phyloP scores from a whole-genome alignment of 768 basidiomycete species.

The Arthromyces matolae region DNA sequence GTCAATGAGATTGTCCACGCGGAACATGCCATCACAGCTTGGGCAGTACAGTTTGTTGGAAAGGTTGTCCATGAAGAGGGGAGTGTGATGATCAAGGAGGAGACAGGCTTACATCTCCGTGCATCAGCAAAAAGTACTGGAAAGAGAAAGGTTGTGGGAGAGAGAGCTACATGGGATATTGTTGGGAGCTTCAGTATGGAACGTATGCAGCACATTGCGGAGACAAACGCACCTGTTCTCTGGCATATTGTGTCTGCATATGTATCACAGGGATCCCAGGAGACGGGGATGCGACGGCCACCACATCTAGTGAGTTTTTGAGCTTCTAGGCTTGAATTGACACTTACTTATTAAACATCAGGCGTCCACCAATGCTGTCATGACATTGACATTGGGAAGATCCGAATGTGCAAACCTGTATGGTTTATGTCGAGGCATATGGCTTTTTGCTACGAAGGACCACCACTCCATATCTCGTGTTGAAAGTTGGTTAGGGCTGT shows the following conservation, averaged over 20 bases:
- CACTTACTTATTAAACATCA: no score
- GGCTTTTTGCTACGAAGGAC: background rate
- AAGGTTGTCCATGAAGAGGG: slow-evolving; percentile 8
- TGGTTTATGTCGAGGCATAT: background rate
- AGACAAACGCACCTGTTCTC: slow-evolving; percentile 9
- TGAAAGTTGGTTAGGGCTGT: background rate
- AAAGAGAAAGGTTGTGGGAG: background rate
- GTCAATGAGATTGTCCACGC: slow-evolving; percentile 8
- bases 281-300: no score
- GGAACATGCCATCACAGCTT: slow-evolving; percentile 8
- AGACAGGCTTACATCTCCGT: slow-evolving; percentile 10
- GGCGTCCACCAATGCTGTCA: background rate
- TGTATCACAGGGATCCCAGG: slow-evolving; percentile 2
- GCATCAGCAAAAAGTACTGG: background rate
- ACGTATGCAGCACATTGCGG: slow-evolving; percentile 8
- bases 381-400: no score
- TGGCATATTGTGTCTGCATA: slow-evolving; percentile 13
- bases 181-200: slow-evolving; percentile 13
- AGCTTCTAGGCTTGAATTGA: no score
- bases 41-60: slow-evolving; percentile 10
- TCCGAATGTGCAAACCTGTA: background rate
- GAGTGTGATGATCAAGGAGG: slow-evolving; percentile 4
- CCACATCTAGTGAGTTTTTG: no score
- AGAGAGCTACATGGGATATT: slow-evolving; percentile 10
- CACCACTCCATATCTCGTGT: background rate